These are phyloP conservation scores for Boletus tomentosulus DNA, from an alignment of 768 basidiomycete genomes.

Conservation along the genomic window DNA sequence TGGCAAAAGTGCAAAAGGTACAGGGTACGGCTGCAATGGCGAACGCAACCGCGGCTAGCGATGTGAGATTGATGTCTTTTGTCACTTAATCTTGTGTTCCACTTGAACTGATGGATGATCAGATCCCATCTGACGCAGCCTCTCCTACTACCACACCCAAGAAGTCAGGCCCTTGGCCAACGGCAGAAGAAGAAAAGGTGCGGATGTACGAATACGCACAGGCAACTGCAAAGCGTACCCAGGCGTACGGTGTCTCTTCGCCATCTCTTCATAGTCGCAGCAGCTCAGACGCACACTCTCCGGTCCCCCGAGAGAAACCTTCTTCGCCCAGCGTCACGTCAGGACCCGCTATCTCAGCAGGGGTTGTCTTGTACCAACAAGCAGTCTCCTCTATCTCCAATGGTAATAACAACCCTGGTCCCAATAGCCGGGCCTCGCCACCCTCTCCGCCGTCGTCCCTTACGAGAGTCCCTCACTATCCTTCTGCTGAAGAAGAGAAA, in stretches of 20 bases:
- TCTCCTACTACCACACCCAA: constrained; percentile 13
- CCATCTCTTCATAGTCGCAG: constrained; percentile 23
- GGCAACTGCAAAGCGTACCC: constrained; percentile 57
- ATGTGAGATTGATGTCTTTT: constrained; percentile 18
- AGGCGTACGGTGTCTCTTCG: constrained; percentile 36
- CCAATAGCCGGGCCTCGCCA: constrained; percentile 26
- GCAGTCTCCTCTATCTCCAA: constrained; percentile 40
- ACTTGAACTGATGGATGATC: constrained; percentile 4
- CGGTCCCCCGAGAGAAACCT: constrained; percentile 11
- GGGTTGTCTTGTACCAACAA: constrained; percentile 41
- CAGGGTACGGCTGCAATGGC: constrained; percentile 33
- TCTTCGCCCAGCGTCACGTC: constrained; percentile 8
- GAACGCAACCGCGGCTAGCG: constrained; percentile 23
- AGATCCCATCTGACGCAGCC: constrained; percentile 4
- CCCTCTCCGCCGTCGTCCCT: constrained; percentile 26
- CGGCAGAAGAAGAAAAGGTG: constrained; percentile 75
- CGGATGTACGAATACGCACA: constrained; percentile 68
- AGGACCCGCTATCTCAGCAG: constrained; percentile 34
- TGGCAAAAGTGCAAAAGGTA: constrained; percentile 35
- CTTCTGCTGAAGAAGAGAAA: constrained; percentile 72
- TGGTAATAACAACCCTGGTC: constrained; percentile 9
- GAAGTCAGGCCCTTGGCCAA: constrained; percentile 42
- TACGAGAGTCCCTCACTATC: constrained; percentile 43
- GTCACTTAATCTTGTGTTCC: neutral
- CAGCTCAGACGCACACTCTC: constrained; percentile 28